Evolutionary conservation across 2,329 filamentous ascomycete genomes (phyloP), one percentile per base, ranked within the genome.

Genomic region (Ceratocystis ficicola): DNA sequence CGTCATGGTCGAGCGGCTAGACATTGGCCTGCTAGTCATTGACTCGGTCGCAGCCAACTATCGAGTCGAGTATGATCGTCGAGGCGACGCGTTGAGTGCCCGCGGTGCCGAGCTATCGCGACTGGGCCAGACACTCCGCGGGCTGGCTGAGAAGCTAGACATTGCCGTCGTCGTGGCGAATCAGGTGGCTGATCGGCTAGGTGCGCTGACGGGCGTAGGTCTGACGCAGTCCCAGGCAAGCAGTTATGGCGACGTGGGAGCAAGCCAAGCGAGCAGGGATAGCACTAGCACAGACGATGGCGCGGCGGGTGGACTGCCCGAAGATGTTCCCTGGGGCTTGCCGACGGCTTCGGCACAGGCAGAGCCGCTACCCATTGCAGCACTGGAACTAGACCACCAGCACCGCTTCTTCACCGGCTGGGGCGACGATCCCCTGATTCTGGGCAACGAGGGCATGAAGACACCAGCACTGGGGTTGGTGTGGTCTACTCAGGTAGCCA

Each of bases 31-130:
- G 1, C 77, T 99, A 1, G 82, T 97, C 15, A 77, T 99, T 41
- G 94, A 99, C 77, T 95, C 89, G 4, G 87, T 99, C 32, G 92
- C 94, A 0, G 91, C 94, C 68, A 99, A 99, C 76, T 99, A 94
- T 75, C 87, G 94, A 69, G 92, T 90, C 62, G 93, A 97, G 74
- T 94, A 91, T 71, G 74, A 74, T 64, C 74, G 73, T 65, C 76
- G 75, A 69, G 78, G 75, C 71, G 84, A 85, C 69, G 85, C 59
- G 25, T 52, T 97, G 79, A 89, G 88, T 30, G 85, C 85, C 48
- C 84, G 94, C 68, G 86, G 87, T 69, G 80, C 83, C 63, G 89
- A 95, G 72, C 83, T 99, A 63, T 81, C 90, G 17, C 85, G 86
- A 36, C 78, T 96, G 1, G 89, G 93, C 44, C 83, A 86, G 50